Percentiles rank a stretch among this genome's conserved stretches.
Evolutionary conservation across 2,329 filamentous ascomycete genomes (phyloP).

Genomic region (Aspergillus calidoustus): DNA sequence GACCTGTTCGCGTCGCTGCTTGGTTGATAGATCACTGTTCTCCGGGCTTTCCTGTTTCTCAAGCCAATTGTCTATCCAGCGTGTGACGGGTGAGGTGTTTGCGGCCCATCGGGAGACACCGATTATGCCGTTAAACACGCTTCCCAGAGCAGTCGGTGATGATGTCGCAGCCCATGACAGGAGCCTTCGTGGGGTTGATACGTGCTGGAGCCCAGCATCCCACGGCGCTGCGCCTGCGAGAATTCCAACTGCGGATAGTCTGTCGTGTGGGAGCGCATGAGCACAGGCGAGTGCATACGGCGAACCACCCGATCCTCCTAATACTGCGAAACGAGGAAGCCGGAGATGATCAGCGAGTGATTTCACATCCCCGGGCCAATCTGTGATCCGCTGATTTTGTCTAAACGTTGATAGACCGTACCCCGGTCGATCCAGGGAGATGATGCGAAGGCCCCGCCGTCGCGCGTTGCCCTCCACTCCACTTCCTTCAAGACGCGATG

Average conservation of each 20-base stretch:
- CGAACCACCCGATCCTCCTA: slow-evolving; percentile 54
- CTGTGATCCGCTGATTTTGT: slow-evolving; percentile 41
- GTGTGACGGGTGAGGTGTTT: neutral
- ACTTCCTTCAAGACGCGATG: slow-evolving; percentile 47
- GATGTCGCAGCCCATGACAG: neutral
- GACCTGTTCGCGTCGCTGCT: neutral
- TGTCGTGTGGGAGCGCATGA: slow-evolving; percentile 36
- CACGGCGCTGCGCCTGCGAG: slow-evolving; percentile 42
- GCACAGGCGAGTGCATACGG: slow-evolving; percentile 55
- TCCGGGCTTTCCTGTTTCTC: slow-evolving; percentile 1
- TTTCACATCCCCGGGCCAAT: slow-evolving; percentile 50
- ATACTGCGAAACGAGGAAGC: slow-evolving; percentile 47
- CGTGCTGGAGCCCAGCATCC: slow-evolving; percentile 36
- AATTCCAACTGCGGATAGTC: slow-evolving; percentile 43
- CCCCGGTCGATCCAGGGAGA: slow-evolving; percentile 51
- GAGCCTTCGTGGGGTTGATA: slow-evolving; percentile 26
- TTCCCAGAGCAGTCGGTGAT: neutral
- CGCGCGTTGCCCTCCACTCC: slow-evolving; percentile 40
- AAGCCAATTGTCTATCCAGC: slow-evolving; percentile 1
- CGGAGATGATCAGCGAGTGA: slow-evolving; percentile 47
- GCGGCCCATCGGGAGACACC: neutral
- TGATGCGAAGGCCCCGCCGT: slow-evolving; percentile 44
- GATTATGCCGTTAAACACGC: neutral
- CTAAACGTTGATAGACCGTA: slow-evolving; percentile 49
- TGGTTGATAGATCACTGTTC: neutral